A percentile compares a stretch with the other conserved stretches of the same genome.
Conservation (phyloP, 2,329 filamentous ascomycete species). For the Aspergillus flavus region DNA sequence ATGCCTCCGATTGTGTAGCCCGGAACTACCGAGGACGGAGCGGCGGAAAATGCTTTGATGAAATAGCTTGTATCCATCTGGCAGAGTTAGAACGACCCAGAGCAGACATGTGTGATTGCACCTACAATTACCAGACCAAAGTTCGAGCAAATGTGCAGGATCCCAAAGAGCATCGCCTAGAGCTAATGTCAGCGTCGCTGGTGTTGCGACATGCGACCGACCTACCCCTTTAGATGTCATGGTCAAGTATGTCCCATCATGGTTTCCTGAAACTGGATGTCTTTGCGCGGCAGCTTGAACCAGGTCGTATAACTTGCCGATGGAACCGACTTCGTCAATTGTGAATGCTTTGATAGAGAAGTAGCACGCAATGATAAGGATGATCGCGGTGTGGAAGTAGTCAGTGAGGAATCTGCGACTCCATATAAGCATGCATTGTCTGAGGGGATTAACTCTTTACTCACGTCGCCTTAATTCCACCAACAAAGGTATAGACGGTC, state of each 20-base stretch:
- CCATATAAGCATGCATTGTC: constrained; percentile 3
- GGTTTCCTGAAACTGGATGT: constrained; percentile 55
- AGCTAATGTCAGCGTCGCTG: background rate
- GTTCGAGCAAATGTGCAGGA: constrained; percentile 53
- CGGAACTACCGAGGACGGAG: constrained; percentile 51
- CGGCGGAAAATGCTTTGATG: constrained; percentile 55
- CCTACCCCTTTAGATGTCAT: constrained; percentile 56
- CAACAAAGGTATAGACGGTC: constrained; percentile 43
- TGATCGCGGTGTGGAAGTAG: constrained; percentile 59
- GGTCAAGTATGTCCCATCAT: constrained; percentile 58
- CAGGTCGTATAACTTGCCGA: constrained; percentile 54
- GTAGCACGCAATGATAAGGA: constrained; percentile 55
- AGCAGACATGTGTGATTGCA: background rate
- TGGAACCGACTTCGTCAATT: constrained; percentile 51
- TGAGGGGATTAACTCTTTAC: background rate
- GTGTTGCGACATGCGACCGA: constrained; percentile 22
- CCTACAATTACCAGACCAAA: constrained; percentile 55
- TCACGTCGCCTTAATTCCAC: constrained; percentile 45
- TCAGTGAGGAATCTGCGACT: constrained; percentile 48
- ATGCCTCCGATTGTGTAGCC: constrained; percentile 57
- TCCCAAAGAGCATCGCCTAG: constrained; percentile 54
- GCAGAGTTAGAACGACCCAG: background rate
- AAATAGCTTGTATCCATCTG: constrained; percentile 58
- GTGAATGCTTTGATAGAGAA: constrained; percentile 53
- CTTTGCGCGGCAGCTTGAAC: constrained; percentile 48